Evolutionary conservation across 192 early-diverging fungal genomes (phyloP).

Genomic region (Coemansia sp.): DNA sequence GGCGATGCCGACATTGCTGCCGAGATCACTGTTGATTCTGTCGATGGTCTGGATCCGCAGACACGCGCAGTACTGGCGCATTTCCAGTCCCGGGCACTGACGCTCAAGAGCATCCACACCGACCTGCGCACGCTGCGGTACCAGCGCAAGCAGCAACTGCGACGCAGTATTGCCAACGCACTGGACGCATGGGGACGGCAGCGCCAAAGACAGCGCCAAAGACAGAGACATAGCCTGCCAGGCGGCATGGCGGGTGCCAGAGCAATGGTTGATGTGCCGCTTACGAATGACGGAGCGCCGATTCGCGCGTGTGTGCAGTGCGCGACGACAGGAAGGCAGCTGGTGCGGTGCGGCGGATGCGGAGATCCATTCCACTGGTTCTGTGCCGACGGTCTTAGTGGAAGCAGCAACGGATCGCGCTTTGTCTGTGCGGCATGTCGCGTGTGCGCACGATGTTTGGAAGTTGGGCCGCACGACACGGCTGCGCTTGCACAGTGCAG

Average conservation of each 20-base stretch:
- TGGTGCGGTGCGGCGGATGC: slow-evolving; percentile 50
- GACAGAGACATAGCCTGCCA: background rate
- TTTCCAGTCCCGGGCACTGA: slow-evolving; percentile 15
- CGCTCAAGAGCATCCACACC: slow-evolving; percentile 22
- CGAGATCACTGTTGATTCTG: no score
- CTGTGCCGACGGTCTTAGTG: slow-evolving; percentile 27
- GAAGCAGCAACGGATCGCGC: background rate
- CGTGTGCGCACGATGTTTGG: slow-evolving; percentile 33
- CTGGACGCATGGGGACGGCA: slow-evolving; percentile 25
- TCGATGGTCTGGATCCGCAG: slow-evolving; percentile 6
- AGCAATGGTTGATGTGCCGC: background rate
- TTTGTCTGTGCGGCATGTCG: slow-evolving; percentile 43
- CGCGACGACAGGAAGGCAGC: slow-evolving; percentile 13
- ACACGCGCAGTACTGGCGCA: slow-evolving; percentile 14
- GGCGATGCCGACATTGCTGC: background rate
- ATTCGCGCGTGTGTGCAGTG: slow-evolving; percentile 33
- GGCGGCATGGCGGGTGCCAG: background rate
- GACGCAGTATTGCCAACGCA: slow-evolving; percentile 24
- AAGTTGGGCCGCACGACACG: background rate
- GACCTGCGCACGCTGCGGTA: slow-evolving; percentile 35
- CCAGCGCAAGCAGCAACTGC: slow-evolving; percentile 38
- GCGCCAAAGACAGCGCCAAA: background rate
- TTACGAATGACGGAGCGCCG: background rate
- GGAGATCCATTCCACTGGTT: slow-evolving; percentile 54
- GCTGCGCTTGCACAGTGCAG: slow-evolving; percentile 34